Percentiles rank a stretch among this genome's conserved stretches.
Evolutionary conservation across 2,329 filamentous ascomycete species (phyloP).

Genomic region (Penicillium hesseltinei): DNA sequence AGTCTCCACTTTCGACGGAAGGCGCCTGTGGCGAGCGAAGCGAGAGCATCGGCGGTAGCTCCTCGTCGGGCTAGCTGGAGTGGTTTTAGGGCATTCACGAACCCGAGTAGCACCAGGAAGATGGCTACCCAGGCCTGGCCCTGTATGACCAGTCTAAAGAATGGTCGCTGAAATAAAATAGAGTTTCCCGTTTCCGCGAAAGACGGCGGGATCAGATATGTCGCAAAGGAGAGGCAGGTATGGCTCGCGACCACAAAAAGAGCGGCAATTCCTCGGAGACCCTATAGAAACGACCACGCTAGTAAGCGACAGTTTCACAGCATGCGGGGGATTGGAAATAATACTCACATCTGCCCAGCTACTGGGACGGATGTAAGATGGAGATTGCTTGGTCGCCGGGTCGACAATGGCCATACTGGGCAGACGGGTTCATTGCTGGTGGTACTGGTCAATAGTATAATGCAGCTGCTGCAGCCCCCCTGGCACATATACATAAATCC

Average conservation of each 20-base stretch:
- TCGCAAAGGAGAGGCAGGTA: slow-evolving; percentile 53
- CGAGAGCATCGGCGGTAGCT: slow-evolving; percentile 54
- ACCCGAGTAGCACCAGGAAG: slow-evolving; percentile 64
- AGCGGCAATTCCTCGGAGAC: slow-evolving; percentile 57
- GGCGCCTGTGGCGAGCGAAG: slow-evolving; percentile 56
- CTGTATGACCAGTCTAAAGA: slow-evolving; percentile 58
- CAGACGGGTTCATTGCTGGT: background rate
- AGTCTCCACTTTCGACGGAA: slow-evolving; percentile 59
- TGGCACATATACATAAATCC: slow-evolving; percentile 2
- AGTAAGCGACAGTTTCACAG: background rate
- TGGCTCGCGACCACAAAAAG: slow-evolving; percentile 57
- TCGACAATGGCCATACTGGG: slow-evolving; percentile 9
- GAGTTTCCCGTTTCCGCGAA: slow-evolving; percentile 47
- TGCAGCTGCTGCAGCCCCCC: slow-evolving; percentile 5
- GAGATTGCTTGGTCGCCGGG: slow-evolving; percentile 2
- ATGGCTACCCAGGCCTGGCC: slow-evolving; percentile 65
- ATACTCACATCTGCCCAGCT: slow-evolving; percentile 24
- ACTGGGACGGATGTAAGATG: slow-evolving; percentile 12
- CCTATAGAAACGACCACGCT: slow-evolving; percentile 36
- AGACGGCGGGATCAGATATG: slow-evolving; percentile 50
- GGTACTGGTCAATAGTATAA: slow-evolving; percentile 8
- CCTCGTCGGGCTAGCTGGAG: slow-evolving; percentile 56
- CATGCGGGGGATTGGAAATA: background rate
- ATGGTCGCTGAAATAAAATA: slow-evolving; percentile 57
- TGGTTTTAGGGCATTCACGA: slow-evolving; percentile 63